phyloP scores from a whole-genome alignment of 176 grass and related monocot genomes.

The Otatea glauca region DNA sequence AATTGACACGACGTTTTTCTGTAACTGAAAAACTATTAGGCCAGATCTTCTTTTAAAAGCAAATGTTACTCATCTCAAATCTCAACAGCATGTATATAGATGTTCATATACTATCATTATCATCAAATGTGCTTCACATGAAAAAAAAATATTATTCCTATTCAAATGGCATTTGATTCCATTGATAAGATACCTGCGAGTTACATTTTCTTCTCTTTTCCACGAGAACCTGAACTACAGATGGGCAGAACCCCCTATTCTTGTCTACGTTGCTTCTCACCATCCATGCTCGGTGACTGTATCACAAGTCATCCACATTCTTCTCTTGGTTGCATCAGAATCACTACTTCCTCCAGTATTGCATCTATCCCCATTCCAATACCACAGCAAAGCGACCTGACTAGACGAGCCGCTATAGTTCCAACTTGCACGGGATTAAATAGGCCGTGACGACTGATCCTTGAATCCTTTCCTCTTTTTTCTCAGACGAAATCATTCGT shows the following conservation, averaged over 20 bases:
- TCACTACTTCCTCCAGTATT: constrained; percentile 17
- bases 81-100: background rate
- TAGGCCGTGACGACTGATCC: constrained; percentile 26
- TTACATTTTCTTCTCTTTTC: constrained; percentile 1
- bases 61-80: background rate
- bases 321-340: constrained; percentile 25
- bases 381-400: constrained; percentile 27
- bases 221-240: background rate
- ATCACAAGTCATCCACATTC: background rate
- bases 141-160: background rate
- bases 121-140: background rate
- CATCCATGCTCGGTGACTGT: constrained; percentile 39
- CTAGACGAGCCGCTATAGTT: constrained; percentile 13
- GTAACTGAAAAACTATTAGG: background rate
- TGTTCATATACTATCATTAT: no score
- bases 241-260: background rate
- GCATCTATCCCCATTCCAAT: constrained; percentile 18
- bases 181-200: background rate
- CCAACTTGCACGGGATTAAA: background rate
- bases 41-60: background rate
- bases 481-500: background rate
- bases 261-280: background rate
- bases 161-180: background rate
- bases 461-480: background rate
- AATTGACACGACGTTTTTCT: background rate